Base-by-base conservation (phyloP, 805 yeast genomes). In the Monosporozyma siamensis region DNA sequence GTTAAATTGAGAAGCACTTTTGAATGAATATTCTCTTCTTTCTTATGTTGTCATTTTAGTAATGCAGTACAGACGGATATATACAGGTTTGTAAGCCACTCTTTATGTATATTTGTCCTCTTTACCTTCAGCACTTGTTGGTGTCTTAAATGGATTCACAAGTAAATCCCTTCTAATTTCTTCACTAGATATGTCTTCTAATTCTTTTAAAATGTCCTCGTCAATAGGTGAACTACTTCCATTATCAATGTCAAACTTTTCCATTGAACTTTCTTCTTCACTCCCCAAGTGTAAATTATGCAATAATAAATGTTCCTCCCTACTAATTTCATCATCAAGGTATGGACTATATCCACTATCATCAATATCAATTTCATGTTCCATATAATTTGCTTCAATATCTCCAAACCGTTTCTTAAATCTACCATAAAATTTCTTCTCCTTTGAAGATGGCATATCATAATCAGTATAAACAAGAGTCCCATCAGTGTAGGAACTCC, bases 261-360 rank as follows among this genome's bases (percentile, higher is more conserved):
- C 38, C 27, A 34, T 34, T 12, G 38, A 32, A 32, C 35, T 18
- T 11, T 32, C 14, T 4, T 32, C 38, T 6, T 12, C 38, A 26
- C 25, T 23, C 8, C 9, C 8, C 25, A 18, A 8, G 18, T 32
- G n/a, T 12, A 32, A 32, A 32, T 18, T 32, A 18, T 18, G 35
- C 5, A 40, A 34, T 11, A 27, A 20, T 9, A 40, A 34, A 17
- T 34, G 24, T 24, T 25, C 38, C n/a, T 25, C 31, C 26, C 15
- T 40, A 40, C 38, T 34, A 24, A 26, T 25, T 34, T 40, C 43
- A 26, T 40, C 43, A 9, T 40, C 43, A 3, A 40, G 27, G 11
- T 40, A 34, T 15, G 43, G 43, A 14, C 38, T 25, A 22, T 40
- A 40, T 14, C 26, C 34, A 7, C 34, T 22, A 22, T 23, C 43